These are phyloP conservation scores for Phytophthora citrophthora DNA, from an alignment of 352 stramenopile species.

Conservation along the genomic window DNA sequence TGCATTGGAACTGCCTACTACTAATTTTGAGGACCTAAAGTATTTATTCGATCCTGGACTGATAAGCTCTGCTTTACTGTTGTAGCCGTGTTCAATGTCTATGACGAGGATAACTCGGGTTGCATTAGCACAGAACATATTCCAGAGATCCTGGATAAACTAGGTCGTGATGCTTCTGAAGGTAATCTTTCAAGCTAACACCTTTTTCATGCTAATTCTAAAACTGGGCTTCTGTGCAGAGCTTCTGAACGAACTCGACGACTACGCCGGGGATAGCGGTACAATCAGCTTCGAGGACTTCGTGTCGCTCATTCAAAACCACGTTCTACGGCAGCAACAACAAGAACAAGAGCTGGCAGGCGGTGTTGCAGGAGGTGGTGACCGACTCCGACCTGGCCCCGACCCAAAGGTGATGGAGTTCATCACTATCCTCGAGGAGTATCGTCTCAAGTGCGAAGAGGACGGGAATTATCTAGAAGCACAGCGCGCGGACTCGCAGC, in stretches of 20 bases:
- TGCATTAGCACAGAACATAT: slow-evolving; percentile 73
- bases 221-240: slow-evolving; percentile 33
- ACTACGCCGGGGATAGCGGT: slow-evolving; percentile 55
- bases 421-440: slow-evolving; percentile 93
- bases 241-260: slow-evolving; percentile 74
- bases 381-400: slow-evolving; percentile 61
- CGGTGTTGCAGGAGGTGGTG: slow-evolving; percentile 24
- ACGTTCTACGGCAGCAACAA: slow-evolving; percentile 38
- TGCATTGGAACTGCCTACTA: background rate
- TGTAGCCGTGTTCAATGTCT: slow-evolving; percentile 81
- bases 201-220: background rate
- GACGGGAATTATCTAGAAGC: slow-evolving; percentile 95
- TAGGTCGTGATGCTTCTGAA: slow-evolving; percentile 74
- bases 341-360: slow-evolving; percentile 50
- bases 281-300: slow-evolving; percentile 74
- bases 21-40: no score
- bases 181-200: slow-evolving; percentile 28
- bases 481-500: slow-evolving; percentile 87
- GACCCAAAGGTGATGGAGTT: slow-evolving; percentile 95
- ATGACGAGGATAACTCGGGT: slow-evolving; percentile 67
- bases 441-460: slow-evolving; percentile 94
- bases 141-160: slow-evolving; percentile 76
- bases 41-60: background rate
- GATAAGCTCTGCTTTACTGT: background rate
- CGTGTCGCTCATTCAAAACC: slow-evolving; percentile 58